phyloP scores from a whole-genome alignment of 2,329 filamentous ascomycete genomes.

The Penicillium sp. region DNA sequence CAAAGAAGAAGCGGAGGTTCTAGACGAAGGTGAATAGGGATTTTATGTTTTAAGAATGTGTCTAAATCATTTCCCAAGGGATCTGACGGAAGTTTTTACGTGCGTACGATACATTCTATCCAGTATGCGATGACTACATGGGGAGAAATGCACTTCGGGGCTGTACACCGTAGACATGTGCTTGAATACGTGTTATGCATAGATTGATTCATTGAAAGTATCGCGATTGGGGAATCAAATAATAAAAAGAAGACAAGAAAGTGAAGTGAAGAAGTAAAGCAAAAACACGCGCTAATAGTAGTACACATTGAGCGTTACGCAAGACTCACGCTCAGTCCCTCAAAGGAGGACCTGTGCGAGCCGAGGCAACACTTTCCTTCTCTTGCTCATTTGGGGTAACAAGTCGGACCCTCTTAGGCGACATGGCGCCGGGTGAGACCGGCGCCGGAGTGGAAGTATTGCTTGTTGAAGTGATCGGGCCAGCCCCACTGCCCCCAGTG shows the following conservation, averaged over 20 bases:
- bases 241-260: not conserved
- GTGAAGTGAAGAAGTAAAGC: not conserved
- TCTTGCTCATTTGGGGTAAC: constrained; percentile 46
- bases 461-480: constrained; percentile 16
- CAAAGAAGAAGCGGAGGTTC: constrained; percentile 59
- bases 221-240: constrained; percentile 14
- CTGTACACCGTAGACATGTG: not conserved
- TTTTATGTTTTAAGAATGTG: not conserved
- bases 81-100: no score
- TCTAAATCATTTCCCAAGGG: not conserved
- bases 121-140: not conserved
- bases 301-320: not conserved
- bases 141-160: not conserved
- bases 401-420: constrained; percentile 46
- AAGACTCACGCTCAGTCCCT: constrained; percentile 1
- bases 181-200: not conserved
- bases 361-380: constrained; percentile 23
- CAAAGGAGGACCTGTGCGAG: constrained; percentile 20
- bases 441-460: constrained; percentile 21
- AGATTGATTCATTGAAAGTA: constrained; percentile 2
- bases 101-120: not conserved
- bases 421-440: constrained; percentile 36
- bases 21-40: constrained; percentile 27
- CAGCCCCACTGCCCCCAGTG: constrained; percentile 26
- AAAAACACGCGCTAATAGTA: not conserved